Evolutionary conservation across 768 basidiomycete genomes (phyloP), one percentile per base, ranked within the genome.

Genomic region (Boletus pseudo-olivaceus): DNA sequence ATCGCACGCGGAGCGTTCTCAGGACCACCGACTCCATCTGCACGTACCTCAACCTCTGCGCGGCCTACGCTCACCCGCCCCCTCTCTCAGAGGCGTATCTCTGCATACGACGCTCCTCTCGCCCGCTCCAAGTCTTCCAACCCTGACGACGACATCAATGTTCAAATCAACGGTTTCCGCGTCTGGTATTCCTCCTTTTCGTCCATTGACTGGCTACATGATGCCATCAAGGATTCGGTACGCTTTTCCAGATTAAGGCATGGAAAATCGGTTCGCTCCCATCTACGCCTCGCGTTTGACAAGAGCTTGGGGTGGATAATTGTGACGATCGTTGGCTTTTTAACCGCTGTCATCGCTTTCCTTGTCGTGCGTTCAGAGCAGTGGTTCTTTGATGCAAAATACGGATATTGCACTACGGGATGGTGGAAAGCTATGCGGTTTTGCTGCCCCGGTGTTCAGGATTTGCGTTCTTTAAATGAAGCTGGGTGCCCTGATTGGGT

Each of bases 141-240:
- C 44, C 58, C 68, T 40, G 80, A 76, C 7, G 67, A 75, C 17
- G 82, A 80, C 42, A 67, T 78, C 17, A 86, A 84, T 53, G 77
- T 83, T 32, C 84, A 82, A 64, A 83, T 84, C 46, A 96, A 96
- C 61, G 94, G 94, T 34, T 85, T 92, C 53, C 87, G 92, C 27
- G 90, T 93, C 33, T 72, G 70, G 91, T 93, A 93, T 69, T 85
- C 88, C 11, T 90, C 89, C 3, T 96, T 86, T 73, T 85, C 90
- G 0, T 93, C 90, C 19, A 88, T 96, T 53, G 94, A 98, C 71
- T 98, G 95, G 96, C 76, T 98, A 50, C 96, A 98, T 63, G 96
- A 98, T 73, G 82, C 91, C 38, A 92, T 98, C 75, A 95, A 97
- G 70, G 93, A 96, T 66, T 92, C 93, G 0, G 81, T 82, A 8